phyloP scores from a whole-genome alignment of 164 flowering plant species.

The Aristolochia californica region DNA sequence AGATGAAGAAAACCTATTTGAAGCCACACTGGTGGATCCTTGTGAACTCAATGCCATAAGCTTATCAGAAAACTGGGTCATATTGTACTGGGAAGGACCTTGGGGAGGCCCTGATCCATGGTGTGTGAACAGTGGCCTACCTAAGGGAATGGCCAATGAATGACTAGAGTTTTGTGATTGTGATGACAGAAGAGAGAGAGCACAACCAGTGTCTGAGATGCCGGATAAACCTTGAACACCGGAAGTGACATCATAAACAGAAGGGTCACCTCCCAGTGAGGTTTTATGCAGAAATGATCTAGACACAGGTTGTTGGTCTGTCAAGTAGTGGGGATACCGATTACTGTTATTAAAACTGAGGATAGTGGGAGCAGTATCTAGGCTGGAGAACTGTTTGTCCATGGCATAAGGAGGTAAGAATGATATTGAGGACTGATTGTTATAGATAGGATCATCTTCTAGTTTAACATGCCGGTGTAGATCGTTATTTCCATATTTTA shows the following conservation, averaged over 20 bases:
- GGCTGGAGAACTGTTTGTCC: constrained; percentile 19
- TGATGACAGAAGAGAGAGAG: constrained; percentile 83
- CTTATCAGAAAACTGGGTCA: constrained; percentile 22
- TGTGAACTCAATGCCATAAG: constrained; percentile 19
- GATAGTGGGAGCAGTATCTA: constrained; percentile 15
- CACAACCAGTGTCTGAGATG: constrained; percentile 42
- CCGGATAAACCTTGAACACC: constrained; percentile 30
- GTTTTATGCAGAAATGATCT: constrained; percentile 17
- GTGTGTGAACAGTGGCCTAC: constrained; percentile 16
- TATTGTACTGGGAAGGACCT: constrained; percentile 12
- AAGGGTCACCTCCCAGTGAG: constrained; percentile 27
- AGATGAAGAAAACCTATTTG: constrained; percentile 26
- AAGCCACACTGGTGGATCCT: constrained; percentile 24
- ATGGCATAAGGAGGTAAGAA: constrained; percentile 10
- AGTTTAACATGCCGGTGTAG: constrained; percentile 27
- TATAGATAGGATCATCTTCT: constrained; percentile 25
- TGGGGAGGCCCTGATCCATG: constrained; percentile 9
- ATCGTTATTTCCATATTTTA: constrained; percentile 23
- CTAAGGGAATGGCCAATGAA: constrained; percentile 28
- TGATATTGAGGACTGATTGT: constrained; percentile 14
- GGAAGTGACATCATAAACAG: constrained; percentile 23
- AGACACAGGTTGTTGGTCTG: constrained; percentile 16
- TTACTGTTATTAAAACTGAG: constrained; percentile 14
- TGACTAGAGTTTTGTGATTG: constrained; percentile 34
- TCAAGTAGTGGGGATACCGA: constrained; percentile 19